Conservation (phyloP, 2,329 filamentous ascomycete genomes). For the Alternaria ventricosa region DNA sequence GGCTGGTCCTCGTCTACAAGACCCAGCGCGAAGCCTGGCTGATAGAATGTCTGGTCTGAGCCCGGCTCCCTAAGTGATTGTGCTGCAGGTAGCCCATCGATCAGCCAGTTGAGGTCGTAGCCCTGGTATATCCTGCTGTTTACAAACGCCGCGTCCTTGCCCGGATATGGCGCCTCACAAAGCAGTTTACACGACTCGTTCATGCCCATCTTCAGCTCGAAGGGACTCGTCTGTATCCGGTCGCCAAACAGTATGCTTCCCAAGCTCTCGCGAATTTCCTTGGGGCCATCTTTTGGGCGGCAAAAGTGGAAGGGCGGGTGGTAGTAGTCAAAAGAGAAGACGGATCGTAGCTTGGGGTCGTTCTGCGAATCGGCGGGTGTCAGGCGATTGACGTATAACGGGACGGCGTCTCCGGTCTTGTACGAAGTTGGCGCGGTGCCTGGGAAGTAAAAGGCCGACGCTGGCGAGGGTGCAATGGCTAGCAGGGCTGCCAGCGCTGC, state of each 20-base stretch:
- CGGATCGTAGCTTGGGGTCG: constrained; percentile 85
- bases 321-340: constrained; percentile 97
- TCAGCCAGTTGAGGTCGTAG: constrained; percentile 93
- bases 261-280: constrained; percentile 84
- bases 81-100: constrained; percentile 91
- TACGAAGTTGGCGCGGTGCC: constrained; percentile 96
- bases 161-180: constrained; percentile 73
- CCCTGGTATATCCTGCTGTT: constrained; percentile 82
- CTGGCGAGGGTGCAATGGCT: constrained; percentile 41
- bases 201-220: constrained; percentile 82
- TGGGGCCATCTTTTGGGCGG: constrained; percentile 74
- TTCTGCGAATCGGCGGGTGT: constrained; percentile 79
- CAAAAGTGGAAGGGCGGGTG: constrained; percentile 88
- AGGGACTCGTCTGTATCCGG: constrained; percentile 95
- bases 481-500: constrained; percentile 48
- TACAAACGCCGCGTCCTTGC: constrained; percentile 75
- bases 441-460: constrained; percentile 87
- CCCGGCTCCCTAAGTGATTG: constrained; percentile 79
- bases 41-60: constrained; percentile 83
- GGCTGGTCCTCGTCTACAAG: constrained; percentile 60
- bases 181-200: constrained; percentile 88
- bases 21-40: constrained; percentile 86
- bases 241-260: constrained; percentile 98
- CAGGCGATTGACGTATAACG: constrained; percentile 90
- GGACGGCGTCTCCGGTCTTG: constrained; percentile 77